Percentiles rank a stretch among this genome's conserved stretches.
These are phyloP conservation scores for Aquilaria agallochum DNA, from an alignment of 441 rosid genomes.

Conservation along the genomic window DNA sequence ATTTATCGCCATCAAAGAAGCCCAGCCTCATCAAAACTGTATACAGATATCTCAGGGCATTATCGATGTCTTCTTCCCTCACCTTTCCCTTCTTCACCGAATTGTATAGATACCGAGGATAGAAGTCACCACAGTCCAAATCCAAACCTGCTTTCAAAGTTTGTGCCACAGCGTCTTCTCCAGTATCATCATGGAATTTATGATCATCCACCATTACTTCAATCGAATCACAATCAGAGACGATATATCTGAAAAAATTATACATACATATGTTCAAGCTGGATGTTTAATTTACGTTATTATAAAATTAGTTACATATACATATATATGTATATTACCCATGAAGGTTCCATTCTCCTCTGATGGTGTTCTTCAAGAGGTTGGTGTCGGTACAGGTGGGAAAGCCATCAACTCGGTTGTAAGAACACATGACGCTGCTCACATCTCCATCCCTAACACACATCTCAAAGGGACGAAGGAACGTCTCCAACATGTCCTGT, in stretches of 20 bases:
- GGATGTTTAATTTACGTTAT: too few species aligned
- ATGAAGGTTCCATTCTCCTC: slow-evolving; percentile 28
- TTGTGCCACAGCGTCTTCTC: slow-evolving; percentile 39
- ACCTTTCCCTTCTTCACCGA: slow-evolving; percentile 38
- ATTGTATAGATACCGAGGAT: slow-evolving; percentile 21
- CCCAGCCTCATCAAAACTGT: slow-evolving; percentile 54
- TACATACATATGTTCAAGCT: too few species aligned
- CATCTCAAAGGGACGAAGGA: slow-evolving; percentile 27
- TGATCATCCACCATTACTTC: slow-evolving; percentile 29
- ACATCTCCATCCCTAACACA: slow-evolving; percentile 30
- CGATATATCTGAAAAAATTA: slow-evolving; percentile 27
- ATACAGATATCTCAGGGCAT: slow-evolving; percentile 30
- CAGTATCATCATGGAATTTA: slow-evolving; percentile 27
- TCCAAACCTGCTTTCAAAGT: slow-evolving; percentile 48
- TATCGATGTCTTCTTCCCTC: slow-evolving; percentile 32
- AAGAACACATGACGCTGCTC: slow-evolving; percentile 34
- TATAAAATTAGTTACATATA: too few species aligned
- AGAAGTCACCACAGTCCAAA: slow-evolving; percentile 44
- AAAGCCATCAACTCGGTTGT: slow-evolving; percentile 22
- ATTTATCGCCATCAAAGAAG: slow-evolving; percentile 37
- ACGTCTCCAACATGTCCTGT: slow-evolving; percentile 30
- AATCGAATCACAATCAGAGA: slow-evolving; percentile 48
- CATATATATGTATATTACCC: neutral
- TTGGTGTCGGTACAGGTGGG: slow-evolving; percentile 27
- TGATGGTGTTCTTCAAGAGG: slow-evolving; percentile 20